These are phyloP conservation scores for Rhododendron williamsianum DNA, from an alignment of 148 eudicot species.

Conservation along the genomic window DNA sequence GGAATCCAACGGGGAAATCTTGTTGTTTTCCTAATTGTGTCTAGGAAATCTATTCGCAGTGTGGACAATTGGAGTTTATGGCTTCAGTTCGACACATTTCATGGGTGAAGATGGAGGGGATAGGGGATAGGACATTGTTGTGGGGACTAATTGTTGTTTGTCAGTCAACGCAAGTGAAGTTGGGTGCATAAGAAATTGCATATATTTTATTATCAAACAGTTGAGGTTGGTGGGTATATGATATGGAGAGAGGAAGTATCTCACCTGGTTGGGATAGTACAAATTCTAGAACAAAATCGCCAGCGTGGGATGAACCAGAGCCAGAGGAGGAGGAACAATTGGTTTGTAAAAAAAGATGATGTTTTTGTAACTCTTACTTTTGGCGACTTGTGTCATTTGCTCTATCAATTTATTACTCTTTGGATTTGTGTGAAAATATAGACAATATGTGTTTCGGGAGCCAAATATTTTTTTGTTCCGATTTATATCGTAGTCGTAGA, in stretches of 20 bases:
- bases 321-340: not conserved
- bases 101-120: slow-evolving; percentile 26
- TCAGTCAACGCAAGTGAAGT: slow-evolving; percentile 18
- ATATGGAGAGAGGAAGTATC: slow-evolving; percentile 18
- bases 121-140: slow-evolving; percentile 26
- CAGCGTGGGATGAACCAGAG: slow-evolving; percentile 11
- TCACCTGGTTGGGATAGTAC: slow-evolving; percentile 1
- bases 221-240: slow-evolving; percentile 2
- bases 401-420: too few relatives aligned
- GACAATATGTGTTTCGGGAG: too few relatives aligned
- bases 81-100: not conserved
- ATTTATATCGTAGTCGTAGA: too few relatives aligned
- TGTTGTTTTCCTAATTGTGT: not conserved
- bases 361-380: too few relatives aligned
- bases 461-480: too few relatives aligned
- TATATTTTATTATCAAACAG: too few relatives aligned
- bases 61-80: slow-evolving; percentile 11
- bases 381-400: too few relatives aligned
- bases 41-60: slow-evolving; percentile 1
- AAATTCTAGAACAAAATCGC: slow-evolving; percentile 9
- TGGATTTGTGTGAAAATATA: too few relatives aligned
- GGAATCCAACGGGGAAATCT: too few relatives aligned
- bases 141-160: slow-evolving; percentile 19
- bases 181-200: slow-evolving; percentile 15
- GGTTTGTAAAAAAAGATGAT: too few relatives aligned